Base-by-base conservation (phyloP, 164 flowering plant species). In the Akebia trifoliata region DNA sequence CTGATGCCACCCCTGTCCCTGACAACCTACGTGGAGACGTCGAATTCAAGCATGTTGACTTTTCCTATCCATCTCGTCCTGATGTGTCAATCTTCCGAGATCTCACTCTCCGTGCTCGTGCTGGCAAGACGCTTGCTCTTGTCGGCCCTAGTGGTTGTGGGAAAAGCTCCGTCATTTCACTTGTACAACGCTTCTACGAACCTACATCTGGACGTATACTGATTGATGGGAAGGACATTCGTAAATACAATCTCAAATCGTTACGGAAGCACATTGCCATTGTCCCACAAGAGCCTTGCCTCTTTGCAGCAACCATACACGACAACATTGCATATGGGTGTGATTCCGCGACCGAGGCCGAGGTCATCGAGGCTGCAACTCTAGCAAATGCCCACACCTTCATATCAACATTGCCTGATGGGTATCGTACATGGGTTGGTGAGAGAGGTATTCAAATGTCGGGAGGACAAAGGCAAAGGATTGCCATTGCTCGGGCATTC, bases 61-160 rank as follows among this genome's bases (percentile, higher is more conserved):
- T 93, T 44, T 64, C 86, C 26, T 93, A 93, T 49, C 99, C 99
- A 0, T 65, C 89, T 21, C 88, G 99, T 36, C 96, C 99, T 8
- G 97, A 90, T 51, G 45, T 81, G 24, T 66, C 75, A 0, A 62
- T 93, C 30, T 87, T 93, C 76, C 81, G 80, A 5, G 99, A 90
- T 68, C 82, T 93, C 24, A 68, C 42, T 46, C 81, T 93, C 28
- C 94, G 97, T 15, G 97, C 95, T 4, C 77, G 95, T 22, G 87
- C 99, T 8, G 94, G 96, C 9, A 87, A 86, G 62, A 87, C 86
- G 15, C 92, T 90, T 9, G 99, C 99, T 30, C 91, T 93, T 20
- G 97, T 93, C 1, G 99, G 99, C 20, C 96, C 97, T 6, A 93
- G 99, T 50, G 97, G 99, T 18, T 86, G 90, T 54, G 99, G 97